Evolutionary conservation across 352 stramenopile genomes (phyloP).

Genomic region (Globisporangium orthogonon): DNA sequence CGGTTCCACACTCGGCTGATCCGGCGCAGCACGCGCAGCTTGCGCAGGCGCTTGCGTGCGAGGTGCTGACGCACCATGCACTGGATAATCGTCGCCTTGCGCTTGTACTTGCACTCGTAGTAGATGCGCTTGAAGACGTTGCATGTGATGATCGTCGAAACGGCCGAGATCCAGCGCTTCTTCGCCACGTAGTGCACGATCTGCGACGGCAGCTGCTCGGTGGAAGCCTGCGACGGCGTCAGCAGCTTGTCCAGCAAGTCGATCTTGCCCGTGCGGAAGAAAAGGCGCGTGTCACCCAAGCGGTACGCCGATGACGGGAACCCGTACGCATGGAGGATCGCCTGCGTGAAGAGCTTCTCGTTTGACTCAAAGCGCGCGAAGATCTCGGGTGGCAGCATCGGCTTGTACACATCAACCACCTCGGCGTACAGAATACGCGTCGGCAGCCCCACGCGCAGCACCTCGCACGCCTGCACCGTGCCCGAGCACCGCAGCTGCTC

Average conservation of each 20-base stretch:
- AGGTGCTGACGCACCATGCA: constrained; percentile 72
- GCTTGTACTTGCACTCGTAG: constrained; percentile 57
- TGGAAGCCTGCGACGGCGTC: constrained; percentile 33
- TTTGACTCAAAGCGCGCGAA: constrained; percentile 75
- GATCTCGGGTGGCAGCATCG: constrained; percentile 50
- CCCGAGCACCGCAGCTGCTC: constrained; percentile 70
- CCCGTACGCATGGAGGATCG: constrained; percentile 70
- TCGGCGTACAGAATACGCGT: constrained; percentile 85
- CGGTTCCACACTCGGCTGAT: constrained; percentile 62
- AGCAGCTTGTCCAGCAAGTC: constrained; percentile 75
- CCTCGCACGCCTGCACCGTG: constrained; percentile 73
- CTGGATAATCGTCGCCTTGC: constrained; percentile 71
- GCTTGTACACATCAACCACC: constrained; percentile 79
- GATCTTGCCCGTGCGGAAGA: constrained; percentile 86
- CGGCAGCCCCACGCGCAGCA: constrained; percentile 73
- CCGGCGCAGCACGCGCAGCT: constrained; percentile 46
- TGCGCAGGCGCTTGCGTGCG: constrained; percentile 60
- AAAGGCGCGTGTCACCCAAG: constrained; percentile 72
- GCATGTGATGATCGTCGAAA: constrained; percentile 63
- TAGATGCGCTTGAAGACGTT: constrained; percentile 72
- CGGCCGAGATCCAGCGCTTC: constrained; percentile 72
- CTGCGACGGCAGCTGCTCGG: constrained; percentile 19
- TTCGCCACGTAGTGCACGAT: constrained; percentile 66
- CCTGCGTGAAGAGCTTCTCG: constrained; percentile 83
- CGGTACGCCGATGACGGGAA: constrained; percentile 75